These are phyloP conservation scores for Metschnikowia borealis DNA, from an alignment of 805 yeast genomes.

Conservation along the genomic window DNA sequence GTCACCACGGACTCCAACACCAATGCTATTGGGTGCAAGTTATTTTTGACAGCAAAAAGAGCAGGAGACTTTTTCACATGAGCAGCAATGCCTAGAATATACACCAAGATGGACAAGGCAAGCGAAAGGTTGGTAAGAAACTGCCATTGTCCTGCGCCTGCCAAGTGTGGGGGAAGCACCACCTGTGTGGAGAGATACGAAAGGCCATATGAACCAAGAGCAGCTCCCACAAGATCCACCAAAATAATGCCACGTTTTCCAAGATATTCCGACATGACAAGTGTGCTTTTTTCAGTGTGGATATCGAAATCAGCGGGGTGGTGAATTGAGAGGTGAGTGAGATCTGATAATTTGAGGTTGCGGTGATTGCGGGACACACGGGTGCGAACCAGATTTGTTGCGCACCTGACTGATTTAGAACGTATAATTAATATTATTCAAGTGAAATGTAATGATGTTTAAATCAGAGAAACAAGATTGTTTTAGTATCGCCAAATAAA, in stretches of 20 bases:
- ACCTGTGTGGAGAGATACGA: conserved; percentile 15
- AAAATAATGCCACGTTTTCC: conserved; percentile 28
- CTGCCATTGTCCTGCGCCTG: conserved; percentile 63
- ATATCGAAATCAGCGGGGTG: no score
- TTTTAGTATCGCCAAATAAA: no score
- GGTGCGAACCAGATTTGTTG: no score
- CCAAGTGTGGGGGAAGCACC: conserved; percentile 47
- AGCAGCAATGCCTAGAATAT: conserved; percentile 34
- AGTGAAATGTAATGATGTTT: no score
- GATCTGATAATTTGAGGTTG: no score
- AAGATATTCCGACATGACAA: conserved; percentile 18
- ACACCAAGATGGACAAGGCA: conserved; percentile 42
- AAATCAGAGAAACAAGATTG: no score
- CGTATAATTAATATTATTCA: no score
- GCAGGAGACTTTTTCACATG: conserved; percentile 24
- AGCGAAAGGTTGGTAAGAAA: conserved; percentile 69
- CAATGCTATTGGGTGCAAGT: conserved; percentile 50
- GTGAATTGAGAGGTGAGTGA: no score
- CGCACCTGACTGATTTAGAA: no score
- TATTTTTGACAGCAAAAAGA: conserved; percentile 34
- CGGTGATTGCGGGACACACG: no score
- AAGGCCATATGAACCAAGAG: conserved; percentile 29
- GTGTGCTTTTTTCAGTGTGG: background rate
- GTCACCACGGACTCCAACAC: conserved; percentile 61
- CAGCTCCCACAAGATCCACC: conserved; percentile 24